Conservation (phyloP, 257 asterid species). For the Nyctanthes arbortristis region DNA sequence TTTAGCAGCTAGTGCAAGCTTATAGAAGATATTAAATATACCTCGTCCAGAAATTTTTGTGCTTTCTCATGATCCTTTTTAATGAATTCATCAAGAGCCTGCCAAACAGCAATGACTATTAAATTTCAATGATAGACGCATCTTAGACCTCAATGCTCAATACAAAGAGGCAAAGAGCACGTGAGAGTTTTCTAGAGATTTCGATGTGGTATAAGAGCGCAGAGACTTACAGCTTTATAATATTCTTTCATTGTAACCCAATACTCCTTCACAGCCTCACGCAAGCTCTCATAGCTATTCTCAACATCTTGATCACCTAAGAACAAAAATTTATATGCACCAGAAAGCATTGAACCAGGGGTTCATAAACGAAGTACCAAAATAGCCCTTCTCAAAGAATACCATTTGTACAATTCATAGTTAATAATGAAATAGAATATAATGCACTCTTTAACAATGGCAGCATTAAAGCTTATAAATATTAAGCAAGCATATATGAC, state of each 20-base stretch:
- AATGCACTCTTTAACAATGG: constrained; percentile 7
- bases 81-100: constrained; percentile 66
- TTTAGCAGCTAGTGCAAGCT: constrained; percentile 13
- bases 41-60: constrained; percentile 51
- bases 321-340: constrained; percentile 22
- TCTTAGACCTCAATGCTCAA: neutral
- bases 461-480: constrained; percentile 3
- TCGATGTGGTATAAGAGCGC: neutral
- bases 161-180: constrained; percentile 12
- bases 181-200: constrained; percentile 4
- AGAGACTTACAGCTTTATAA: constrained; percentile 26
- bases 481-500: neutral
- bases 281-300: constrained; percentile 45
- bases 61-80: constrained; percentile 45
- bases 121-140: constrained; percentile 2
- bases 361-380: constrained; percentile 18
- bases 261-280: neutral
- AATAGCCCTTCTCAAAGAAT: constrained; percentile 15
- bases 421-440: neutral
- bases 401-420: constrained; percentile 11
- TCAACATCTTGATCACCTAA: constrained; percentile 25
- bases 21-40: constrained; percentile 30
- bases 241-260: neutral
- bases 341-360: constrained; percentile 16
- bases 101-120: constrained; percentile 22